Evolutionary conservation across 345 rosid genomes (phyloP).

Genomic region (Dipteronia dyeriana): DNA sequence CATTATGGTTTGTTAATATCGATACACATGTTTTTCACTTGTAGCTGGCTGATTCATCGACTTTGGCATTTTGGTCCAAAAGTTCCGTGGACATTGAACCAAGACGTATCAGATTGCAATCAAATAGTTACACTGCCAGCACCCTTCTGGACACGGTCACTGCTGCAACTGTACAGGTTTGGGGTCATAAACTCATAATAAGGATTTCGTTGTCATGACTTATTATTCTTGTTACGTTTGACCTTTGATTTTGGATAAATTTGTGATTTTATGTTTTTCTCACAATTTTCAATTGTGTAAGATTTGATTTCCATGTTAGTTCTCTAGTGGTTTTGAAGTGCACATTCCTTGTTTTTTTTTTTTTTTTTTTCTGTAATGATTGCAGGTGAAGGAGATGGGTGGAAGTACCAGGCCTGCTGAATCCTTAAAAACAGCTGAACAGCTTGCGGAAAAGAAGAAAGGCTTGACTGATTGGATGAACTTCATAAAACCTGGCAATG

Average conservation of each 20-base stretch:
- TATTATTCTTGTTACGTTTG: not conserved
- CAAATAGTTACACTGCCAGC: constrained; percentile 85
- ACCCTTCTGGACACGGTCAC: constrained; percentile 90
- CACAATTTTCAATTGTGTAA: not conserved
- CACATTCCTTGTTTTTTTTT: not conserved
- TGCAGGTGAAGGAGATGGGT: constrained; percentile 95
- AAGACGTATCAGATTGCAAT: constrained; percentile 90
- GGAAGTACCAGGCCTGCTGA: constrained; percentile 68
- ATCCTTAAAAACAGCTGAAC: constrained; percentile 55
- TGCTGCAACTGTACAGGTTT: constrained; percentile 98
- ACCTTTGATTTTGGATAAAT: not conserved
- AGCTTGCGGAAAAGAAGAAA: constrained; percentile 70
- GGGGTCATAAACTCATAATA: not conserved
- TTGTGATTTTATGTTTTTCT: not conserved
- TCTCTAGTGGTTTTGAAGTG: not conserved
- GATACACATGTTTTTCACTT: constrained; percentile 11
- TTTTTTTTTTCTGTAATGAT: not conserved
- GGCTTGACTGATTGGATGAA: constrained; percentile 90
- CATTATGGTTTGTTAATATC: constrained; percentile 16
- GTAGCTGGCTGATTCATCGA: constrained; percentile 80
- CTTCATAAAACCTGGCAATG: constrained; percentile 81
- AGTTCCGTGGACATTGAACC: constrained; percentile 91
- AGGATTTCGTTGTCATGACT: not conserved
- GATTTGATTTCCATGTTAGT: not conserved
- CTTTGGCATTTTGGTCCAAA: constrained; percentile 96